These are phyloP conservation scores for Fraxinus anomala DNA, from an alignment of 257 asterid genomes.

Conservation along the genomic window DNA sequence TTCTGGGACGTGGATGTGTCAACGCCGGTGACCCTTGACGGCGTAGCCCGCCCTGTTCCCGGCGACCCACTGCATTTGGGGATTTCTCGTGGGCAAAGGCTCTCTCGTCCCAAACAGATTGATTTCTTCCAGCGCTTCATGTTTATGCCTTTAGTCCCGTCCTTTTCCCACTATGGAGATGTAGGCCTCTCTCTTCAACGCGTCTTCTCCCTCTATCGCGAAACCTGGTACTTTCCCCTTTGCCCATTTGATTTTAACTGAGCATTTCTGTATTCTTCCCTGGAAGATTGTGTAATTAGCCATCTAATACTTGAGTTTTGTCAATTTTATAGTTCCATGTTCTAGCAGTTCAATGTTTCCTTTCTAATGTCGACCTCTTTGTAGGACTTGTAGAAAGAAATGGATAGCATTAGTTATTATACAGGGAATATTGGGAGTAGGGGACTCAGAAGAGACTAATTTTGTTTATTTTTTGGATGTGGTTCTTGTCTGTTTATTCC, in stretches of 20 bases:
- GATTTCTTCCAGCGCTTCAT: slow-evolving; percentile 92
- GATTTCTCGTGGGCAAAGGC: slow-evolving; percentile 56
- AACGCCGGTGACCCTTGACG: slow-evolving; percentile 71
- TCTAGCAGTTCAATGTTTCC: neutral
- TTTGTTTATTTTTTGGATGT: neutral
- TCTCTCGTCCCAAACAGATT: slow-evolving; percentile 68
- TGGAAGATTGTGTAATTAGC: neutral
- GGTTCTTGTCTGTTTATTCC: no score
- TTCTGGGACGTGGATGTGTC: slow-evolving; percentile 81
- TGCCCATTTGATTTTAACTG: neutral
- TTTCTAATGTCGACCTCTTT: neutral
- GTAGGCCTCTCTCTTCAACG: slow-evolving; percentile 64
- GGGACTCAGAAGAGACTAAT: neutral
- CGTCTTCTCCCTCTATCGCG: slow-evolving; percentile 54
- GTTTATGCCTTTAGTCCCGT: slow-evolving; percentile 76
- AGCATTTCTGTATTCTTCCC: neutral
- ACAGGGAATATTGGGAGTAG: neutral
- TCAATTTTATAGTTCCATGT: neutral
- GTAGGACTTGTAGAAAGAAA: neutral
- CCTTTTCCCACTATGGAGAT: slow-evolving; percentile 33
- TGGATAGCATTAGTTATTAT: neutral
- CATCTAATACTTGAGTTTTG: neutral
- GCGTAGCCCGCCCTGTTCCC: slow-evolving; percentile 60
- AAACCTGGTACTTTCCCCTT: slow-evolving; percentile 48
- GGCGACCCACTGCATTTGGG: slow-evolving; percentile 66